These are phyloP conservation scores for Neurospora sp. DNA, from an alignment of 495 filamentous ascomycete genomes.

Conservation along the genomic window DNA sequence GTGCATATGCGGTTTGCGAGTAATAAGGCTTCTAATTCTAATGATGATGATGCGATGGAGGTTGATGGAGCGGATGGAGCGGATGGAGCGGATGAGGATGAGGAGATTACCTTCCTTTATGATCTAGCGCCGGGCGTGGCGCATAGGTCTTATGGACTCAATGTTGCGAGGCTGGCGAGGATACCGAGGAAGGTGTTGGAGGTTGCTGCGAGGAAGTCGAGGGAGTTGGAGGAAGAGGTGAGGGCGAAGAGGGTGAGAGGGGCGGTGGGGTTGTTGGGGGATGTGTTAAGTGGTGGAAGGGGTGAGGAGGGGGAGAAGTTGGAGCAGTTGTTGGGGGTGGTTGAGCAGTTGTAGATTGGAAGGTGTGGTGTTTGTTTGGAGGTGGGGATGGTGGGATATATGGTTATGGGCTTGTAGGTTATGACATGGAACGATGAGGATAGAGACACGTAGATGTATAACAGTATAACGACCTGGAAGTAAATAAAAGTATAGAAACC, in stretches of 20 bases:
- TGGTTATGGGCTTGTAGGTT: too few relatives aligned
- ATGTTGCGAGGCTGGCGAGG: slow-evolving; percentile 81
- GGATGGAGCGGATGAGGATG: slow-evolving; percentile 26
- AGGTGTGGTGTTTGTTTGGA: too few relatives aligned
- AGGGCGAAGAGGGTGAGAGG: slow-evolving; percentile 43
- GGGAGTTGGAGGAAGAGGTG: slow-evolving; percentile 67
- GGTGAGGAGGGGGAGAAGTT: slow-evolving; percentile 23
- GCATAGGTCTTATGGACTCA: slow-evolving; percentile 86
- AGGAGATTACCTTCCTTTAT: slow-evolving; percentile 72
- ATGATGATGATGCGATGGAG: slow-evolving; percentile 10
- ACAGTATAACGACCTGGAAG: too few relatives aligned
- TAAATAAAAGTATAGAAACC: too few relatives aligned
- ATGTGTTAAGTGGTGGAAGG: slow-evolving; percentile 21
- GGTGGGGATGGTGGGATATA: too few relatives aligned
- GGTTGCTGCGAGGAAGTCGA: slow-evolving; percentile 66
- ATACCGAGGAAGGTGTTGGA: slow-evolving; percentile 68
- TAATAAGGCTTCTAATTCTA: not conserved
- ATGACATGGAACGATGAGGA: too few relatives aligned
- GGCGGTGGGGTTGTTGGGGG: slow-evolving; percentile 35
- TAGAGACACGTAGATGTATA: too few relatives aligned
- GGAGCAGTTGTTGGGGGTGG: slow-evolving; percentile 35
- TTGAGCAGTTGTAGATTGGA: slow-evolving; percentile 35
- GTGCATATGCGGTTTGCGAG: slow-evolving; percentile 73
- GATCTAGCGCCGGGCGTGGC: slow-evolving; percentile 80
- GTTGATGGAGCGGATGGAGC: slow-evolving; percentile 26